Base-by-base conservation (phyloP, 352 stramenopile species). In the Phytophthora vignae region DNA sequence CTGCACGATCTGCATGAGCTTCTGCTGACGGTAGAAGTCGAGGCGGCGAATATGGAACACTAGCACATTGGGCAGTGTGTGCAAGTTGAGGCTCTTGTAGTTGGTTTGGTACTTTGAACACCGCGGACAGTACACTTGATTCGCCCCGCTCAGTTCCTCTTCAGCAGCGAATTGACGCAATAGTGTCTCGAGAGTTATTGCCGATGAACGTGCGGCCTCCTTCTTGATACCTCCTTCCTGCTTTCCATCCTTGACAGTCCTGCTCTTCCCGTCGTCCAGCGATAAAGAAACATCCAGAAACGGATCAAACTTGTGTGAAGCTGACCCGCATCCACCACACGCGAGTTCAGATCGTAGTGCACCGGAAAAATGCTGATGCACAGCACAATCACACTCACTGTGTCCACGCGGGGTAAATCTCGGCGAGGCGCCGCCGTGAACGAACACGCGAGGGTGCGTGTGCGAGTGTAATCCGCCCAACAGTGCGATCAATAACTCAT, bases 21-120 rank as follows among this genome's bases (percentile, higher is more conserved):
- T 94, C 49, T 78, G 79, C 58, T 91, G 83, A 15, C 79, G 79
- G 61, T 84, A 82, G 38, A 90, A 92, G 58, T 93, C 87, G 44
- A 94, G 71, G 36, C 88, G 88, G 36, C 90, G 87, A 31, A 96
- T 82, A 52, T 96, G 88, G 27, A 96, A 67, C 11, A 93, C 84
- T 5, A 96, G 82, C 46, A 92, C 73, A 31, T 91, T 91, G 6
- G 88, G 88, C 1, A 92, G 67, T 21, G 69, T 82, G 49, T 90
- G 80, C 50, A 93, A 57, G 36, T 85, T 79, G 49, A 93, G 73
- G 1, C 83, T 87, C 74, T 93, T 93, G 64, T 71, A 81, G 42
- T 83, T 81, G 54, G 82, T 79, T 21, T 82, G 75, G 69, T 93
- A 92, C 46, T 85, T 79, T 1, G 69, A 73, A 53, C 86, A 93